These are phyloP conservation scores for Coemansia sp. DNA, from an alignment of 192 early-diverging fungal species.

Conservation along the genomic window DNA sequence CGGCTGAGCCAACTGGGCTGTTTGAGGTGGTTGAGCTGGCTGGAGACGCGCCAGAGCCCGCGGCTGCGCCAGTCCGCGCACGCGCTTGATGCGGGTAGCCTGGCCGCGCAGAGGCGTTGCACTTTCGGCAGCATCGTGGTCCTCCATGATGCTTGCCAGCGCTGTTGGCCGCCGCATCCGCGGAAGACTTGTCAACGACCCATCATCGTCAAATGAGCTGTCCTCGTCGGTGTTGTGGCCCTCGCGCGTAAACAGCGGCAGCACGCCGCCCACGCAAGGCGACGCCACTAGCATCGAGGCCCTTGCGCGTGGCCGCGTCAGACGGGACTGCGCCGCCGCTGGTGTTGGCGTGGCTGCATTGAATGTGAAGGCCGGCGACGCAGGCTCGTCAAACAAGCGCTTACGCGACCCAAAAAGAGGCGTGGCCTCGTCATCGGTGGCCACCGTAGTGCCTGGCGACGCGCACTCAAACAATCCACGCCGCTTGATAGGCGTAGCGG, in stretches of 20 bases:
- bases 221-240: conserved; percentile 37
- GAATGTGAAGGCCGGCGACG: conserved; percentile 19
- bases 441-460: conserved; percentile 12
- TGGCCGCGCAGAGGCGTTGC: conserved; percentile 21
- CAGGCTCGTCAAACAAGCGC: conserved; percentile 28
- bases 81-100: conserved; percentile 34
- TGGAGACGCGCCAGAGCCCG: conserved; percentile 23
- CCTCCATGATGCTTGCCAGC: conserved; percentile 18
- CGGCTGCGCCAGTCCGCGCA: conserved; percentile 24
- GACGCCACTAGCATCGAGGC: conserved; percentile 21
- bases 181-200: conserved; percentile 37
- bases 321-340: conserved; percentile 1
- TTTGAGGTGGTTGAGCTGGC: conserved; percentile 2
- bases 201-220: conserved; percentile 44
- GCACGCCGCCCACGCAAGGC: neutral
- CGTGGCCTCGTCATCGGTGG: neutral
- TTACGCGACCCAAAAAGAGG: conserved; percentile 25
- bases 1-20: neutral
- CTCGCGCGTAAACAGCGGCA: conserved; percentile 29
- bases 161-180: conserved; percentile 19
- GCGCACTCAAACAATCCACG: conserved; percentile 24
- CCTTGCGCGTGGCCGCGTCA: neutral
- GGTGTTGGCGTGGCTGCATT: conserved; percentile 22
- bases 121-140: conserved; percentile 8
- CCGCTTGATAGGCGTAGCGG: too few relatives aligned